Conservation (phyloP, 306 rosid species). For the Chamaecrista fasciculata region DNA sequence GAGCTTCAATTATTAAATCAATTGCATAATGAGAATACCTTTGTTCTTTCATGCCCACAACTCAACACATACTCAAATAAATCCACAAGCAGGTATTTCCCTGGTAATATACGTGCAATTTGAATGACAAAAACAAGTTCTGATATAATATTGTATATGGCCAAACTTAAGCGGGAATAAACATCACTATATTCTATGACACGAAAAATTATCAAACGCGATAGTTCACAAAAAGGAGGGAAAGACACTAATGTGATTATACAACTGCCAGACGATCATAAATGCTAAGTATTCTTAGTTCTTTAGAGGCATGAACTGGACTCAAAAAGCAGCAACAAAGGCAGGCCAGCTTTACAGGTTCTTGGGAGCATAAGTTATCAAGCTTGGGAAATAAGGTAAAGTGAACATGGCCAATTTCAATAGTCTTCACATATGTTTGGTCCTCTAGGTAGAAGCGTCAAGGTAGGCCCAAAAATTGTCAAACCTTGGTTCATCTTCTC, state of each 20-base stretch:
- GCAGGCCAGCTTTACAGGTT: slow-evolving; percentile 62
- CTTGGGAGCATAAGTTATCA: slow-evolving; percentile 62
- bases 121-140: slow-evolving; percentile 34
- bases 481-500: slow-evolving; percentile 93
- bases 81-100: slow-evolving; percentile 11
- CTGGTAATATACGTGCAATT: slow-evolving; percentile 40
- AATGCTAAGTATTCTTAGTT: slow-evolving; percentile 49
- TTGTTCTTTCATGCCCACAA: slow-evolving; percentile 11
- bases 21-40: slow-evolving; percentile 15
- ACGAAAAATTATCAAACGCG: slow-evolving; percentile 4
- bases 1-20: slow-evolving; percentile 27
- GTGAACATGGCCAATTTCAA: slow-evolving; percentile 56
- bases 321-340: slow-evolving; percentile 51
- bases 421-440: slow-evolving; percentile 64
- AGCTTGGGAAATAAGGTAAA: slow-evolving; percentile 79
- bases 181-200: slow-evolving; percentile 29
- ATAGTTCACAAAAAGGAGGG: slow-evolving; percentile 22
- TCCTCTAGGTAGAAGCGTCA: slow-evolving; percentile 77
- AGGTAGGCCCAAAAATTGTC: slow-evolving; percentile 93
- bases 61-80: slow-evolving; percentile 9
- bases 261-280: slow-evolving; percentile 43
- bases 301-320: slow-evolving; percentile 46
- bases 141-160: not conserved
- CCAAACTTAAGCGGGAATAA: slow-evolving; percentile 30
- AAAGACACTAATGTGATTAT: slow-evolving; percentile 33